phyloP scores from a whole-genome alignment of 2,329 filamentous ascomycete genomes.

The Cucurbitaria berberidis region DNA sequence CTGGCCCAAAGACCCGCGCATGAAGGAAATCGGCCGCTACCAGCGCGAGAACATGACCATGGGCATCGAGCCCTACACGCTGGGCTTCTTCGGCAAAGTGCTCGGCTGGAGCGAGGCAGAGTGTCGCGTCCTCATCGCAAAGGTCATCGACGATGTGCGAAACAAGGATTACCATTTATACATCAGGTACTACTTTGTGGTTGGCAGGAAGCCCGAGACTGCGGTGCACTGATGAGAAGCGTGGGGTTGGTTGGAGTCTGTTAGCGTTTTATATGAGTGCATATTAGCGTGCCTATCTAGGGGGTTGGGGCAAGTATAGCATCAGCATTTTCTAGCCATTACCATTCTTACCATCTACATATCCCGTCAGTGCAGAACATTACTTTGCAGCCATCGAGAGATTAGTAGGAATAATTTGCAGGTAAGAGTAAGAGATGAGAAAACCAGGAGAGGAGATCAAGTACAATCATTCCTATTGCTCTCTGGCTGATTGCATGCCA shows the following conservation, averaged over 20 bases:
- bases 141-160: conserved; percentile 41
- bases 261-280: no score
- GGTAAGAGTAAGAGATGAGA: background rate
- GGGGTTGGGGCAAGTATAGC: background rate
- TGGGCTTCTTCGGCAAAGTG: conserved; percentile 45
- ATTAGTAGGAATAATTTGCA: no score
- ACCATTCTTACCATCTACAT: no score
- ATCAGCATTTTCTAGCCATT: no score
- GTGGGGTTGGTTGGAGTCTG: no score
- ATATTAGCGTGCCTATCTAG: no score
- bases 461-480: background rate
- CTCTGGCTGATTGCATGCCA: background rate
- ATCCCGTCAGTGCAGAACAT: background rate
- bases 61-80: conserved; percentile 46
- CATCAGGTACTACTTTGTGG: conserved; percentile 44
- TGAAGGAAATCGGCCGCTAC: conserved; percentile 58
- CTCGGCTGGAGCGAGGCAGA: conserved; percentile 45
- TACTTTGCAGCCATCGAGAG: no score
- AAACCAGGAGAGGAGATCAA: background rate
- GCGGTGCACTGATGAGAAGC: conserved; percentile 10
- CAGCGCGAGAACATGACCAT: conserved; percentile 45
- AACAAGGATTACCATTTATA: conserved; percentile 39
- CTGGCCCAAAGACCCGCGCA: conserved; percentile 57
- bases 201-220: conserved; percentile 37
- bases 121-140: conserved; percentile 43